These are phyloP conservation scores for Clarireedia homoeocarpa DNA, from an alignment of 2,329 filamentous ascomycete species.

Conservation along the genomic window DNA sequence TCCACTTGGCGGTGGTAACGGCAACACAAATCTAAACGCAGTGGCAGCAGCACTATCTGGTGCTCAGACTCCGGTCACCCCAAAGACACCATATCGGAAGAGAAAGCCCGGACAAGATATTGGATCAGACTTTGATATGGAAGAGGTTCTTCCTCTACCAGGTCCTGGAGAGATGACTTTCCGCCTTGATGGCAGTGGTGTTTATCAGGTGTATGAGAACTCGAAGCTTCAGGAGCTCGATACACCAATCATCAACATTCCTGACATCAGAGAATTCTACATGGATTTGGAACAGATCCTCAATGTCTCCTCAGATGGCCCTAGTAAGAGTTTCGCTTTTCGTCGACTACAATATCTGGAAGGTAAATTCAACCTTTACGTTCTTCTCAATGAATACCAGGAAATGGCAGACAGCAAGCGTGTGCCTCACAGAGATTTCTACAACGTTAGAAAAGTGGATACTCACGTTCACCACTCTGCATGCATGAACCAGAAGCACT, in stretches of 20 bases:
- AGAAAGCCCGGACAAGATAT: slow-evolving; percentile 86
- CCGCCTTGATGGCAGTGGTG: slow-evolving; percentile 71
- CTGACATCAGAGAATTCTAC: slow-evolving; percentile 90
- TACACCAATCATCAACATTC: slow-evolving; percentile 72
- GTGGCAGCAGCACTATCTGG: neutral
- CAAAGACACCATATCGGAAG: slow-evolving; percentile 45
- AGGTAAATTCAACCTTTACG: slow-evolving; percentile 93
- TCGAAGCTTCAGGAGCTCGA: slow-evolving; percentile 52
- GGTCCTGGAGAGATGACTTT: slow-evolving; percentile 62
- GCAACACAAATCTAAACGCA: slow-evolving; percentile 1
- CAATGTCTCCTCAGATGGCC: slow-evolving; percentile 87
- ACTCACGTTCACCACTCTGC: slow-evolving; percentile 98
- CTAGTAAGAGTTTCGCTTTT: slow-evolving; percentile 95
- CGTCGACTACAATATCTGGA: slow-evolving; percentile 90
- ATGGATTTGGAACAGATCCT: slow-evolving; percentile 85
- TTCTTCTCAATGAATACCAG: slow-evolving; percentile 90
- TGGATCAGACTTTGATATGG: slow-evolving; percentile 83
- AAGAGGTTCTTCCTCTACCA: slow-evolving; percentile 69
- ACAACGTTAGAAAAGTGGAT: slow-evolving; percentile 97
- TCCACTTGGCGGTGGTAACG: slow-evolving; percentile 23
- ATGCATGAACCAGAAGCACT: slow-evolving; percentile 99
- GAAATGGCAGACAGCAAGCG: slow-evolving; percentile 97
- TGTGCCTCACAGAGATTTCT: slow-evolving; percentile 96
- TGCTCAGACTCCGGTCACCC: slow-evolving; percentile 29
- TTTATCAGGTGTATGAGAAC: slow-evolving; percentile 87